Conservation (phyloP, 345 rosid species). For the Nasturtium officinale region DNA sequence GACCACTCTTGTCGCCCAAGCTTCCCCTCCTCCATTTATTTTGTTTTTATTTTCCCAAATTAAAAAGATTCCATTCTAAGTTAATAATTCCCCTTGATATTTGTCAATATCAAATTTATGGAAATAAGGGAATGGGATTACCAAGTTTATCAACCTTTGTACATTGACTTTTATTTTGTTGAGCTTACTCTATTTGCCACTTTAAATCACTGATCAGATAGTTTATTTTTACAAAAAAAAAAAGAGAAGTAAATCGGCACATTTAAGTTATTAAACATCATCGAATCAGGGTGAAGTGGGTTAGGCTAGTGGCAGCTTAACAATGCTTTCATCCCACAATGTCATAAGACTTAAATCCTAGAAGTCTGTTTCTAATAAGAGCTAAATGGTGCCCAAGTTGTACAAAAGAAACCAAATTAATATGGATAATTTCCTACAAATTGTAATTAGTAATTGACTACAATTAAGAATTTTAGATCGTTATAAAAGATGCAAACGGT, state of each 20-base stretch:
- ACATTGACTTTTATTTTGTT: background rate
- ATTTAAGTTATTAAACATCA: background rate
- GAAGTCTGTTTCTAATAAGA: background rate
- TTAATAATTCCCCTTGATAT: background rate
- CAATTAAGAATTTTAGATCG: background rate
- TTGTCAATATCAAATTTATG: background rate
- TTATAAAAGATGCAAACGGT: background rate
- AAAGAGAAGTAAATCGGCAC: too few relatives aligned
- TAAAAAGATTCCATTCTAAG: conserved; percentile 20
- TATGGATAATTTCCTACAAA: background rate
- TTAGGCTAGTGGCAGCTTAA: conserved; percentile 2
- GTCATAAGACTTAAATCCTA: background rate
- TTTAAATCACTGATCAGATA: too few relatives aligned
- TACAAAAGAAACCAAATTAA: background rate
- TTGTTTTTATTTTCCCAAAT: background rate
- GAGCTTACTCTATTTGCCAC: background rate
- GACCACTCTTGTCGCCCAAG: conserved; percentile 33
- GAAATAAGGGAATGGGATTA: background rate
- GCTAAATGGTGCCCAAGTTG: background rate
- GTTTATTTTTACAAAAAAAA: too few relatives aligned
- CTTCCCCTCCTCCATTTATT: background rate
- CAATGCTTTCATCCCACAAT: background rate
- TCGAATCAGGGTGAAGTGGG: background rate
- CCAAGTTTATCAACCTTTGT: background rate
- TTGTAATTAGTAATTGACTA: background rate